These are phyloP conservation scores for Ceratobasidium papillatum DNA, from an alignment of 1,284 basidiomycete species.

Conservation along the genomic window DNA sequence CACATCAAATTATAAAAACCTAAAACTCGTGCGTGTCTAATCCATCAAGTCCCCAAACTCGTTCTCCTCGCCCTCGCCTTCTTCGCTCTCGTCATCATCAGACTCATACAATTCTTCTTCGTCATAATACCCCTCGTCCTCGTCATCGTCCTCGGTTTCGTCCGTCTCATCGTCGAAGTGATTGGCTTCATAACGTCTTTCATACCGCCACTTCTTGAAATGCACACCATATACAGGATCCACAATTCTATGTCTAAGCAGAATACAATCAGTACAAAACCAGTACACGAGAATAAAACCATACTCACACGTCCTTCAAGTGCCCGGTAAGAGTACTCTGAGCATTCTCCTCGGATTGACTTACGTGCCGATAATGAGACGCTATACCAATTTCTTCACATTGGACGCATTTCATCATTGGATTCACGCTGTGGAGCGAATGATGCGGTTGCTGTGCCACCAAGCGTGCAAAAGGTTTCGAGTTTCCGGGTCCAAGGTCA, in stretches of 20 bases:
- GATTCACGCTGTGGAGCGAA: neutral
- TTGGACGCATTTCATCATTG: neutral
- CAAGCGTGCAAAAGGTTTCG: neutral
- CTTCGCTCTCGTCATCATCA: constrained; percentile 58
- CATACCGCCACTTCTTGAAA: neutral
- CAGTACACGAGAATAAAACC: neutral
- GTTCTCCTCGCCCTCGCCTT: constrained; percentile 55
- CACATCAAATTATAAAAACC: no score
- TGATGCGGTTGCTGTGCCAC: neutral
- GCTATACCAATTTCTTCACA: neutral
- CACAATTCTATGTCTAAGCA: neutral
- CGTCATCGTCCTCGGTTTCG: constrained; percentile 48
- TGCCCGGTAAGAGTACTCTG: neutral
- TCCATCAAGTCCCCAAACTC: neutral
- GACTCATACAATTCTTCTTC: constrained; percentile 64
- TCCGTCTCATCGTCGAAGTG: neutral
- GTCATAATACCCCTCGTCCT: constrained; percentile 69
- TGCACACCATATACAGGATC: neutral
- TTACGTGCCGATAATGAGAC: neutral
- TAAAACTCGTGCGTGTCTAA: neutral
- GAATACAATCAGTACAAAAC: neutral
- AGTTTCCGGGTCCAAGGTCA: neutral
- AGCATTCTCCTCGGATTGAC: neutral
- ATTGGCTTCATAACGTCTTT: neutral
- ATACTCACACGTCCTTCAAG: neutral